Evolutionary conservation across 2,329 filamentous ascomycete genomes (phyloP), one percentile per base, ranked within the genome.

Genomic region (Cordyceps militaris): DNA sequence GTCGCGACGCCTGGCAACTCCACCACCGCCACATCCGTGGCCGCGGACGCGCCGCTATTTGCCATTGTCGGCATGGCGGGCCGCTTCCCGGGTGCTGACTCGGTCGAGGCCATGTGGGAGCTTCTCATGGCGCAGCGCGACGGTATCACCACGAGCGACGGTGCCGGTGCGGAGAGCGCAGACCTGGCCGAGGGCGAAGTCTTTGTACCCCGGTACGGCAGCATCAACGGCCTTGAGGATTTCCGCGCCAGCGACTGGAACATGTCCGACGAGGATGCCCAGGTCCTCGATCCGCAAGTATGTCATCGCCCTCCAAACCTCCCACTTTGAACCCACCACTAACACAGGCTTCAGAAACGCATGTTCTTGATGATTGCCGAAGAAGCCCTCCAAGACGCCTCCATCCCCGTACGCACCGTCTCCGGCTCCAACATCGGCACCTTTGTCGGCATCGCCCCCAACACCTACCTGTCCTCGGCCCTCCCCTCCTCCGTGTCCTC

Each of bases 11-110:
- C 46, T 6, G 14, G 13, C 14, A 9, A 5, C 11, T 42, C 51
- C 10, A 44, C 51, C 6, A 38, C 51, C n/a, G 26, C 11, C 23
- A 43, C 38, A 1, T 42, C 36, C 2, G 38, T 44, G 3, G 5
- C 24, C 10, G 36, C 38, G 26, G n/a, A 14, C 13, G n/a, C 21
- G 36, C 65, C 70, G 24, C 70, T 70, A n/a, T 70, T 76, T 50
- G 75, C 74, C 11, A 68, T 77, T 5, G 64, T 77, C 34, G 74
- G 75, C n/a, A 67, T 76, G 59, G 70, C 69, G 3, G 72, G 72
- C 48, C 68, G 71, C 7, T 74, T 76, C 21, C 73, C 75, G 3
- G 71, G 73, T 9, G 66, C 66, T 24, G 34, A 38, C 43, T 59
- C 24, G 52, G 59, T 58, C 43, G 55, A 57, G 62, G 1, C 40